phyloP scores from a whole-genome alignment of 2,329 filamentous ascomycete genomes.

The Colletotrichum sp. region DNA sequence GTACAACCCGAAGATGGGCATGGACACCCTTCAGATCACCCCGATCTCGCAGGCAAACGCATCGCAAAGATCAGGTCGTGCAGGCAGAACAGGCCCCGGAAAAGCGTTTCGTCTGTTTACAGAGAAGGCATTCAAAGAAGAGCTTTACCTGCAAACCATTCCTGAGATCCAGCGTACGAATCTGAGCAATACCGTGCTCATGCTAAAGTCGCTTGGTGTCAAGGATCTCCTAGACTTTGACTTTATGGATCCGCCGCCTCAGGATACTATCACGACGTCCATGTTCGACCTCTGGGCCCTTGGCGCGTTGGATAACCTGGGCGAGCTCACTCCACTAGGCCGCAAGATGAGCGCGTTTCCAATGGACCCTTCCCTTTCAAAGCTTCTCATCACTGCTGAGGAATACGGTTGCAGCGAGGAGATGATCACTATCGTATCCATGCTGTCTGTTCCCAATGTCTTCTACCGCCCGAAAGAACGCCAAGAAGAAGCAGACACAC shows the following conservation, averaged over 20 bases:
- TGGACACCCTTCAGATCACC: constrained; percentile 98
- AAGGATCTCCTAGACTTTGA: constrained; percentile 95
- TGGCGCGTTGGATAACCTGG: constrained; percentile 91
- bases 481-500: constrained; percentile 93
- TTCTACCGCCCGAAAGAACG: constrained; percentile 98
- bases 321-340: constrained; percentile 86
- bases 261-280: constrained; percentile 96
- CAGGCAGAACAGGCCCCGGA: constrained; percentile 91
- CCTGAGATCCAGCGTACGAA: constrained; percentile 98
- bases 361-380: constrained; percentile 96
- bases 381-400: constrained; percentile 89
- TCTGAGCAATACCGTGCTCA: constrained; percentile 89
- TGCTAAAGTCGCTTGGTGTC: constrained; percentile 93
- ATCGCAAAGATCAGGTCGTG: constrained; percentile 90
- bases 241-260: constrained; percentile 98
- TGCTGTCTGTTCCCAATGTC: constrained; percentile 95
- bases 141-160: constrained; percentile 95
- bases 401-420: constrained; percentile 95
- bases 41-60: constrained; percentile 97
- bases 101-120: constrained; percentile 96
- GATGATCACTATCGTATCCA: constrained; percentile 97
- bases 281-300: constrained; percentile 98
- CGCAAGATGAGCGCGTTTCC: constrained; percentile 96
- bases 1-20: constrained; percentile 98
- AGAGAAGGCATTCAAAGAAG: constrained; percentile 92